These are phyloP conservation scores for Plasmopara muralis DNA, from an alignment of 352 stramenopile species.

Conservation along the genomic window DNA sequence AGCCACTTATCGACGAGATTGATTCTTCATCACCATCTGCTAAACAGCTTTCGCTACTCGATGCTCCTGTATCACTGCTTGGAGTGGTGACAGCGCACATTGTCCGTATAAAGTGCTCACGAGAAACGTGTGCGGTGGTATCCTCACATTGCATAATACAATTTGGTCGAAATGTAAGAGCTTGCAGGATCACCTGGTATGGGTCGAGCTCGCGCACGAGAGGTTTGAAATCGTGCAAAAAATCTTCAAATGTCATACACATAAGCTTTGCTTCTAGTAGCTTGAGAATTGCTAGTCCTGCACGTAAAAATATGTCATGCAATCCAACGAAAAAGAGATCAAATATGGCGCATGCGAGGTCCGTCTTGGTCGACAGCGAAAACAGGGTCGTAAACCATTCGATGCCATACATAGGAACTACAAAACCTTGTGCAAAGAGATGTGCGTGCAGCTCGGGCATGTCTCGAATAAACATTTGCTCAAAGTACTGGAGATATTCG, in stretches of 20 bases:
- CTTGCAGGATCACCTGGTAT: no score
- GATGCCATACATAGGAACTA: constrained; percentile 77
- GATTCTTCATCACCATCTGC: no score
- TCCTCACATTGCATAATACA: constrained; percentile 31
- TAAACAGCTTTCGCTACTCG: no score
- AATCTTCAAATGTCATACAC: no score
- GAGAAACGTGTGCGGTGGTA: constrained; percentile 48
- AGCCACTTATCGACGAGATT: no score
- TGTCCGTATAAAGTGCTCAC: constrained; percentile 37
- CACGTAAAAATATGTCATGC: constrained; percentile 12
- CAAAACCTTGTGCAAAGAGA: constrained; percentile 59
- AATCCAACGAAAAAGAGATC: constrained; percentile 80
- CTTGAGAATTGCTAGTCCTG: no score
- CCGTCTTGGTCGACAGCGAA: constrained; percentile 73
- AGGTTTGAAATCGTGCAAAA: no score
- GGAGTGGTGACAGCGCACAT: constrained; percentile 15
- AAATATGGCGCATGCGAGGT: constrained; percentile 76
- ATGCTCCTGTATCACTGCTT: background rate
- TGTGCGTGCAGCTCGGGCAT: constrained; percentile 64
- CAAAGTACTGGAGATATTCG: constrained; percentile 79
- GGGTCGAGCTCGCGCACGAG: no score
- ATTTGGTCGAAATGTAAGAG: no score
- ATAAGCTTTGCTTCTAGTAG: no score
- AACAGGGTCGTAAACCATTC: constrained; percentile 88
- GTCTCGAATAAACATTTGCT: constrained; percentile 57